Evolutionary conservation across 768 basidiomycete species (phyloP).

Genomic region (Suillus variegatus): DNA sequence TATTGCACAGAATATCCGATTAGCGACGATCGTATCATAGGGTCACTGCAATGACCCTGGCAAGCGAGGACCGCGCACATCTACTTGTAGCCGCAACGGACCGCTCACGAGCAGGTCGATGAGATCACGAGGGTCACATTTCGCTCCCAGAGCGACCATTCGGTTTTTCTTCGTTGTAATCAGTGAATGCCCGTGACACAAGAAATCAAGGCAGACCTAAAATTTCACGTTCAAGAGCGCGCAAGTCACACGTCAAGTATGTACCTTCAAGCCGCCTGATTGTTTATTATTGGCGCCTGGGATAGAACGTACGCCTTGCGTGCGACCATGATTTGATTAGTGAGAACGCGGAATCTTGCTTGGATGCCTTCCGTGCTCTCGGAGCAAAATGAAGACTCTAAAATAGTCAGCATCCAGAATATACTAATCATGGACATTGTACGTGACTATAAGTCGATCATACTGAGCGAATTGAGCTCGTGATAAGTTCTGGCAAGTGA

Average conservation of each 20-base stretch:
- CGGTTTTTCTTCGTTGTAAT: conserved; percentile 2
- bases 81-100: conserved; percentile 2
- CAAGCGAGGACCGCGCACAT: neutral
- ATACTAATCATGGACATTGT: neutral
- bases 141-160: neutral
- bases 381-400: neutral
- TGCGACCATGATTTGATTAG: neutral
- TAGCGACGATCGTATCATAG: conserved; percentile 4
- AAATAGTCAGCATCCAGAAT: neutral
- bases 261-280: neutral
- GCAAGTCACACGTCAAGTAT: neutral
- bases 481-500: neutral
- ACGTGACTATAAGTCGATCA: neutral
- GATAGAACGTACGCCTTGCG: neutral
- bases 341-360: neutral
- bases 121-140: conserved; percentile 5
- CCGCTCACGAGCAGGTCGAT: neutral
- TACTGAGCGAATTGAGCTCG: neutral
- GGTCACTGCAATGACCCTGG: neutral
- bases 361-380: neutral
- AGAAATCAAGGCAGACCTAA: neutral
- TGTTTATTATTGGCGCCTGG: conserved; percentile 5
- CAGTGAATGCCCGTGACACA: neutral
- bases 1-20: neutral
- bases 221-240: neutral